Evolutionary conservation across 2,329 filamentous ascomycete genomes (phyloP), one percentile per base, ranked within the genome.

Genomic region (Bimuria novae-zelandiae): DNA sequence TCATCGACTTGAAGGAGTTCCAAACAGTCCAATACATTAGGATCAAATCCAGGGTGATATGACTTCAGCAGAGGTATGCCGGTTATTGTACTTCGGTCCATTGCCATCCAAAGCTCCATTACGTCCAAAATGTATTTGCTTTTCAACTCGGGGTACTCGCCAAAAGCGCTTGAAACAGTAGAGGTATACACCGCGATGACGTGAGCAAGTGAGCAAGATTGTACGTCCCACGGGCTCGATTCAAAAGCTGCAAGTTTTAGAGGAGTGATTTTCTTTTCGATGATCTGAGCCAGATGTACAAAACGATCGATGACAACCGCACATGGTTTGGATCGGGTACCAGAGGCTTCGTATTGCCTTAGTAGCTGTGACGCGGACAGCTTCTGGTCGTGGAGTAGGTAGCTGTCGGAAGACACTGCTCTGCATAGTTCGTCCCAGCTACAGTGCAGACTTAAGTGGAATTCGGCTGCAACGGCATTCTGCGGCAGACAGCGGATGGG

Each of bases 21-120:
- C 0, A 89, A 71, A 2, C 79, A 72, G 60, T 88, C 78, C 1
- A 89, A 69, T 0, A 81, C 62, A 3, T 79, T 72, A 0, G 80
- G 69, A 0, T 67, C 56, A 41, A 89, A 81, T 0, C 75, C 71
- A 0, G 85, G 82, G 11, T 80, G 74, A 47, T 80, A 86, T 0
- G 82, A 69, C 0, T 43, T 25, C 0, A 89, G 68, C 0, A 87
- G 64, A 0, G 80, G 79, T 41, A 75, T 83, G 0, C 56, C 54
- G 0, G 39, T 10, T 0, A 75, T 68, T 0, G 80, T 79, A n/a
- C 63, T 67, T 10, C 71, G 60, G 55, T 89, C 87, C 65, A 88
- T 77, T 1, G 65, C 60, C 3, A 81, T 64, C 86, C 85, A 89
- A 0, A 86, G 57, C 44, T 84, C 80, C 62, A 88, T 78, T 0